Base-by-base conservation (phyloP, 1,284 basidiomycete species). In the Schizophyllum amplum region DNA sequence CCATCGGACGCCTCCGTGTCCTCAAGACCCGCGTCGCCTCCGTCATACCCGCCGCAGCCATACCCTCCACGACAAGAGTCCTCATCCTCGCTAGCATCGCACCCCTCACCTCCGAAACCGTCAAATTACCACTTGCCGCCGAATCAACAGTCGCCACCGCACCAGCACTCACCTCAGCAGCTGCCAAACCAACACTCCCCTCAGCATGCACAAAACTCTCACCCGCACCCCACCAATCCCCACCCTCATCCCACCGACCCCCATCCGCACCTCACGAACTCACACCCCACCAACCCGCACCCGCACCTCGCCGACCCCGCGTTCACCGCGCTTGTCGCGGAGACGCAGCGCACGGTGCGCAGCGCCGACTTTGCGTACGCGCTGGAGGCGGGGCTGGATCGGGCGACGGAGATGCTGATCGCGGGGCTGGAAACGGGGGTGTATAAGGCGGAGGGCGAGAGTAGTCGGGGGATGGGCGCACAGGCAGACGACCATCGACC, bases 331-430 rank as follows among this genome's bases (percentile, higher is more conserved):
- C 79, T 95, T 15, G 74, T 94, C 13, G 73, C 77, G 23, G 88
- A 94, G 68, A 91, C 90, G 0, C 80, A 81, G 48, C 69, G 71
- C 4, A 77, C 86, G 51, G 71, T 94, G 46, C 71, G 80, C 5
- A 88, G 87, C 0, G 71, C 82, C 0, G 86, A 93, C 67, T 92
- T 93, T 66, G 72, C 76, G 1, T 69, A 75, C 48, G 85, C 91
- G 1, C 76, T 93, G 2, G 81, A 84, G 53, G 78, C 77, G 42
- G 81, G 81, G 56, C 75, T 94, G 23, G 88, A 93, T 67, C 74
- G 74, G 4, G 84, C 86, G 33, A 86, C 86, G 33, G 80, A 71
- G 58, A 67, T 75, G 24, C 59, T 79, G 25, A 59, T 65, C 55
- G 50, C 57, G 4, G 59, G 55, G 20, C 59, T 66, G 22, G 65